Conservation (phyloP, 2,329 filamentous ascomycete genomes). For the Penicillium occitanis region DNA sequence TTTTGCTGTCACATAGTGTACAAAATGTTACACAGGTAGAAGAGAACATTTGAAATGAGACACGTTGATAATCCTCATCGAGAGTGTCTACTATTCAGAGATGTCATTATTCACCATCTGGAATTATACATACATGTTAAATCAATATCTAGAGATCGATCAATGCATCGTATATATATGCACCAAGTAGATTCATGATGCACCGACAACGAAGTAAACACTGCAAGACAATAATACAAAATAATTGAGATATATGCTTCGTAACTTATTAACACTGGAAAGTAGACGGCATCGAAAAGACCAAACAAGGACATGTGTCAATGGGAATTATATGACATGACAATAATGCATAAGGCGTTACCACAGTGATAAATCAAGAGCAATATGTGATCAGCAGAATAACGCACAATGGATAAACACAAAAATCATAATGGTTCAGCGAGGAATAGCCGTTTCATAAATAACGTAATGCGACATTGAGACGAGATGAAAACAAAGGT, state of each 20-base stretch:
- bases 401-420: neutral
- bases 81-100: neutral
- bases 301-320: neutral
- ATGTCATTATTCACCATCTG: neutral
- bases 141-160: neutral
- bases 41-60: neutral
- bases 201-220: neutral
- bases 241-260: neutral
- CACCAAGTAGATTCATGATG: neutral
- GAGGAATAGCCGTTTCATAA: neutral
- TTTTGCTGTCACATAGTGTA: neutral
- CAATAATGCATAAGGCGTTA: neutral
- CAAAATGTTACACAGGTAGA: neutral
- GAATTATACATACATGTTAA: neutral
- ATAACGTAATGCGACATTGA: neutral
- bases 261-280: neutral
- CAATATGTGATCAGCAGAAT: too few relatives aligned
- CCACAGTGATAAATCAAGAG: neutral
- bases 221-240: neutral
- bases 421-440: neutral
- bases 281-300: neutral
- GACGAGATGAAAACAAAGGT: conserved; percentile 5
- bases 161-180: neutral
- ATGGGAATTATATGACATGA: neutral
- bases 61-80: neutral